These are phyloP conservation scores for Hysterangium stoloniferum DNA, from an alignment of 768 basidiomycete species.

Conservation along the genomic window DNA sequence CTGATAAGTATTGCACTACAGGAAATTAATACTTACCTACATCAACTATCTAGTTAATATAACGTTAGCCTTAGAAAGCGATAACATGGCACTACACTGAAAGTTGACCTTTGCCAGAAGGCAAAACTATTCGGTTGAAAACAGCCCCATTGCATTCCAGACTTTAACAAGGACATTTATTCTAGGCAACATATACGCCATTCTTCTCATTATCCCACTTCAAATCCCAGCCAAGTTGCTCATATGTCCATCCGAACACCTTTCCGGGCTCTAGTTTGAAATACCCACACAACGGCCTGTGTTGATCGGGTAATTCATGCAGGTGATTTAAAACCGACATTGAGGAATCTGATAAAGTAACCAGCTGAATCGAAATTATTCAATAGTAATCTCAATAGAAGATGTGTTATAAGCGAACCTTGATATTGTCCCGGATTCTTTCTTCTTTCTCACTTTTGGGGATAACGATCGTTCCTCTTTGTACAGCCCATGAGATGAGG, in stretches of 20 bases:
- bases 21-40: too few species aligned
- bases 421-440: not conserved
- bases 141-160: too few species aligned
- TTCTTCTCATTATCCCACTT: slow-evolving; percentile 3
- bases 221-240: slow-evolving; percentile 3
- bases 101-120: too few species aligned
- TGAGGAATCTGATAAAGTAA: not conserved
- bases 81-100: too few species aligned
- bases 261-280: not conserved
- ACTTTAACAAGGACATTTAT: too few species aligned
- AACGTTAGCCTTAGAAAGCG: too few species aligned
- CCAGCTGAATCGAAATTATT: too few species aligned
- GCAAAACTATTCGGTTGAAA: too few species aligned
- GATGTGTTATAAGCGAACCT: too few species aligned
- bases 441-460: slow-evolving; percentile 62
- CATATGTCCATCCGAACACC: slow-evolving; percentile 9
- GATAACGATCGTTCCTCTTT: slow-evolving; percentile 74
- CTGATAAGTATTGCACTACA: too few species aligned
- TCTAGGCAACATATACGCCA: not conserved
- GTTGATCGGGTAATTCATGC: not conserved
- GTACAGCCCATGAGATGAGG: slow-evolving; percentile 70
- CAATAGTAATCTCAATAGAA: too few species aligned
- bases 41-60: too few species aligned
- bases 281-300: not conserved
- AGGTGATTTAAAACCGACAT: not conserved